Conservation (phyloP, 495 filamentous ascomycete genomes). For the Delitschia confertaspora region DNA sequence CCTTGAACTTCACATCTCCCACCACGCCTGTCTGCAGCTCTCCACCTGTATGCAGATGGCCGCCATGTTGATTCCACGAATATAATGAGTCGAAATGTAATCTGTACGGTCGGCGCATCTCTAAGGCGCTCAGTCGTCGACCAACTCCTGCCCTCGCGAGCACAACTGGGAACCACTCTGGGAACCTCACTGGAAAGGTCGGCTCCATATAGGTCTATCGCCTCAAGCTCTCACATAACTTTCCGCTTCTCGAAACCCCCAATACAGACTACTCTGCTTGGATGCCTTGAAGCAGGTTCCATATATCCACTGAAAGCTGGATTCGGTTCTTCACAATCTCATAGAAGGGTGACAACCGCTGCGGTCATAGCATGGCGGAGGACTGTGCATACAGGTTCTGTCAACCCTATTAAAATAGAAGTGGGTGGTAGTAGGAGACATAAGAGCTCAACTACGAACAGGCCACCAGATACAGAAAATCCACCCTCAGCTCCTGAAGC, state of each 20-base stretch:
- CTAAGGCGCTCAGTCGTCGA: conserved; percentile 37
- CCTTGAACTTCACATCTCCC: neutral
- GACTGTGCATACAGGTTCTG: neutral
- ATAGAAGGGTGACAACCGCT: conserved; percentile 11
- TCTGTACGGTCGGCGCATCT: conserved; percentile 43
- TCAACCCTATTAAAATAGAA: conserved; percentile 1
- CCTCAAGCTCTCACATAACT: neutral
- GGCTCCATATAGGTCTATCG: neutral
- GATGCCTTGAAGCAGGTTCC: neutral
- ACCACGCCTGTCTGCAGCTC: neutral
- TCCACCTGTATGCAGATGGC: conserved; percentile 1
- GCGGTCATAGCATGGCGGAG: conserved; percentile 17
- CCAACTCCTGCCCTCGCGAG: conserved; percentile 1
- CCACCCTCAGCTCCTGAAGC: conserved; percentile 19
- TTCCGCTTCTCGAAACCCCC: neutral
- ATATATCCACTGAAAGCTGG: too few species aligned
- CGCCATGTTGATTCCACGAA: conserved; percentile 24
- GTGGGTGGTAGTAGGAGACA: conserved; percentile 26
- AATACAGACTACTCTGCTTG: neutral
- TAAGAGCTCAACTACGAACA: conserved; percentile 40
- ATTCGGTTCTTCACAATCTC: neutral
- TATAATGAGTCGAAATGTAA: conserved; percentile 46
- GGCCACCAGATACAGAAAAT: conserved; percentile 19
- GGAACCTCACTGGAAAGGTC: neutral
- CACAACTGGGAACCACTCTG: neutral